phyloP scores from a whole-genome alignment of 2,329 filamentous ascomycete species.

The Arachnomyces sp. region DNA sequence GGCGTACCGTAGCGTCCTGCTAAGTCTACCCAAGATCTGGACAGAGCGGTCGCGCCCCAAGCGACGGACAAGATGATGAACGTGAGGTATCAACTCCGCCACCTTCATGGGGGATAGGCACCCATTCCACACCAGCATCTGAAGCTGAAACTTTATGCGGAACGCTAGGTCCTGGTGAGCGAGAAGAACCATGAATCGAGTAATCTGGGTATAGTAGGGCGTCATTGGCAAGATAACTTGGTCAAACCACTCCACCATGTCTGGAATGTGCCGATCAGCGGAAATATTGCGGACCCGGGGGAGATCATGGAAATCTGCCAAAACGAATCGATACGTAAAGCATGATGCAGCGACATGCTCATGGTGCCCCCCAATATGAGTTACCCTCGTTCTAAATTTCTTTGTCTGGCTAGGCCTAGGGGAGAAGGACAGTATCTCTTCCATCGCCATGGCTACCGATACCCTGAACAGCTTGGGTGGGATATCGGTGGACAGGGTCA shows the following conservation, averaged over 20 bases:
- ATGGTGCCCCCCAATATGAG: slow-evolving; percentile 13
- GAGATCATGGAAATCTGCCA: slow-evolving; percentile 21
- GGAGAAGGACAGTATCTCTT: background rate
- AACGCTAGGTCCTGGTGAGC: slow-evolving; percentile 40
- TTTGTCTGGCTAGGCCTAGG: background rate
- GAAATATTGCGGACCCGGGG: slow-evolving; percentile 20
- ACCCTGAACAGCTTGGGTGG: slow-evolving; percentile 15
- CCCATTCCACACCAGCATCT: slow-evolving; percentile 56
- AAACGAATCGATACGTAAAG: slow-evolving; percentile 42
- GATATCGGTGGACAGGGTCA: slow-evolving; percentile 39
- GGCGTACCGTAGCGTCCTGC: slow-evolving; percentile 47
- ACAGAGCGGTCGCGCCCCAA: slow-evolving; percentile 37
- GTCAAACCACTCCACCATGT: slow-evolving; percentile 16
- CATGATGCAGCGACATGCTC: slow-evolving; percentile 15
- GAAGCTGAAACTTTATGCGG: slow-evolving; percentile 53
- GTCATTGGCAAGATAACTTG: slow-evolving; percentile 2
- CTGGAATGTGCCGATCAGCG: slow-evolving; percentile 12
- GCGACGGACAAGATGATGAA: slow-evolving; percentile 30
- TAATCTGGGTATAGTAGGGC: slow-evolving; percentile 5
- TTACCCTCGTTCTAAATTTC: slow-evolving; percentile 10
- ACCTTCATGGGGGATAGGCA: slow-evolving; percentile 53
- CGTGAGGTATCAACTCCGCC: slow-evolving; percentile 37
- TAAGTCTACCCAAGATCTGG: slow-evolving; percentile 48
- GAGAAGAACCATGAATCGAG: slow-evolving; percentile 7
- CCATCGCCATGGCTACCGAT: background rate